Evolutionary conservation across 2,329 filamentous ascomycete species (phyloP).

Genomic region (Colletotrichum tanaceti): DNA sequence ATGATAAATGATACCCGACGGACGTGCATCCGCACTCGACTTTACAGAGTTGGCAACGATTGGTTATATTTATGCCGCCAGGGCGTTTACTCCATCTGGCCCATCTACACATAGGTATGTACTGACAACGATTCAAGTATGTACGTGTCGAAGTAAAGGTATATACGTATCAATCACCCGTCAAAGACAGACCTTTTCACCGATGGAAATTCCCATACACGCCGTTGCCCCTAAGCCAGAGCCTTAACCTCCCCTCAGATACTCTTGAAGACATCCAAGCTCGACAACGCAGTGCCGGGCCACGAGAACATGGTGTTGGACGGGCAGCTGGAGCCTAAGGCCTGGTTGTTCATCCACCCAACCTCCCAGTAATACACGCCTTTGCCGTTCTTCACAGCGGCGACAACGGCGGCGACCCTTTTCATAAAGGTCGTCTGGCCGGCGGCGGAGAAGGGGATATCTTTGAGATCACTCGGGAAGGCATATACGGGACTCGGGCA

Average conservation of each 20-base stretch:
- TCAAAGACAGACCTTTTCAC: not conserved
- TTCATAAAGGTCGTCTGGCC: constrained; percentile 73
- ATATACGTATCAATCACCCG: not conserved
- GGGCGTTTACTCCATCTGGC: not conserved
- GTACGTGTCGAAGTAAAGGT: not conserved
- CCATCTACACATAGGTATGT: constrained; percentile 2
- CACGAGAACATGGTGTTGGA: constrained; percentile 72
- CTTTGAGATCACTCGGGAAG: constrained; percentile 70
- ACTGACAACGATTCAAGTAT: not conserved
- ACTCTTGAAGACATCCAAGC: constrained; percentile 65
- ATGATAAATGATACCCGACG: too few species aligned
- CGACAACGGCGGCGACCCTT: constrained; percentile 67
- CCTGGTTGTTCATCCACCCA: constrained; percentile 73
- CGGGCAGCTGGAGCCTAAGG: constrained; percentile 72
- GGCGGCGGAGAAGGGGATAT: constrained; percentile 70
- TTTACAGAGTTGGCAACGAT: not conserved
- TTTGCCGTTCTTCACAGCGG: constrained; percentile 62
- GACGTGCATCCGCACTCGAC: too few species aligned
- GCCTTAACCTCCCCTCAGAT: constrained; percentile 50
- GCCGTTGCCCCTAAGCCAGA: not conserved
- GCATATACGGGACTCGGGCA: constrained; percentile 68
- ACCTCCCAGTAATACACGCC: constrained; percentile 82
- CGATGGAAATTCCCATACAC: not conserved
- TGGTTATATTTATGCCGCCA: constrained; percentile 7
- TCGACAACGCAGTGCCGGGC: constrained; percentile 65